Conservation (phyloP, 768 basidiomycete genomes). For the Myochromella boudieri region DNA sequence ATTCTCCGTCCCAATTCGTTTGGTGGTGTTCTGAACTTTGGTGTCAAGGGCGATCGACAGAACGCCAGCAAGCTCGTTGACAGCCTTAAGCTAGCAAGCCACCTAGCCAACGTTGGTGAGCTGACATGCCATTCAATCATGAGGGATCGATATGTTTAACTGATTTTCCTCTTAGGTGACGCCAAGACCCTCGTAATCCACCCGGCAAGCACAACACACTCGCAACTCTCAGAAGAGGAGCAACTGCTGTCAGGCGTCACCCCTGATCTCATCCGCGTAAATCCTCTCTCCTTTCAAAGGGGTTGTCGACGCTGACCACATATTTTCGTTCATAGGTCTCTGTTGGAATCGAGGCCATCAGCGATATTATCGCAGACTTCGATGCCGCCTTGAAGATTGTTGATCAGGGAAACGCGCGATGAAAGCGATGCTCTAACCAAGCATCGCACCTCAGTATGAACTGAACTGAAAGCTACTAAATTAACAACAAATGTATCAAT, state of each 20-base stretch:
- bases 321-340: slow-evolving; percentile 26
- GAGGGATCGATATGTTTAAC: background rate
- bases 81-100: slow-evolving; percentile 64
- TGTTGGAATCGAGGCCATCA: slow-evolving; percentile 41
- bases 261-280: slow-evolving; percentile 71
- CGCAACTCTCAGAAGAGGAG: slow-evolving; percentile 64
- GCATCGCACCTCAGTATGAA: too few species aligned
- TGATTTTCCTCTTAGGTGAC: slow-evolving; percentile 39
- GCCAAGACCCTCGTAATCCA: slow-evolving; percentile 82
- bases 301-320: background rate
- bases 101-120: slow-evolving; percentile 72
- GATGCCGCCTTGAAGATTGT: slow-evolving; percentile 26
- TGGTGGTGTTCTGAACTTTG: slow-evolving; percentile 80
- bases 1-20: slow-evolving; percentile 55
- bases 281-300: slow-evolving; percentile 14
- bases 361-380: slow-evolving; percentile 43
- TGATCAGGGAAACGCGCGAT: background rate
- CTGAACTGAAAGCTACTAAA: too few species aligned
- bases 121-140: slow-evolving; percentile 9
- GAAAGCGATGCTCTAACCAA: background rate
- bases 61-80: slow-evolving; percentile 66
- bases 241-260: slow-evolving; percentile 68
- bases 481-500: too few species aligned
- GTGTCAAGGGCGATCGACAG: slow-evolving; percentile 59
- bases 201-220: slow-evolving; percentile 76